Conservation (phyloP, 768 basidiomycete species). For the Psilocybe tampanensis region DNA sequence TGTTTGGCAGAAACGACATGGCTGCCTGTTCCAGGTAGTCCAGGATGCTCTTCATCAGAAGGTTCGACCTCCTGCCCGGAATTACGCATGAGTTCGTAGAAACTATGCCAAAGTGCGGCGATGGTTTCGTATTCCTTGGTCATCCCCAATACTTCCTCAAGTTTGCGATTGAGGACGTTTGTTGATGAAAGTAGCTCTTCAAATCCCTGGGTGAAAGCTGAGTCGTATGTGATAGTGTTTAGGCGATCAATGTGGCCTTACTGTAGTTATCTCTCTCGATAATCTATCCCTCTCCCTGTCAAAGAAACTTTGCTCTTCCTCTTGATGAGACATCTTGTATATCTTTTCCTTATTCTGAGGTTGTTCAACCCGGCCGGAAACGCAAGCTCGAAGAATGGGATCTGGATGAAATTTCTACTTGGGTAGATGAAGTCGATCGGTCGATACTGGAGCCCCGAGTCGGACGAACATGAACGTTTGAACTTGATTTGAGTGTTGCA, state of each 20-base stretch:
- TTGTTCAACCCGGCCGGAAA: too few species aligned
- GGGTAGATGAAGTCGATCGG: too few species aligned
- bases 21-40: constrained; percentile 75
- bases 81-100: constrained; percentile 74
- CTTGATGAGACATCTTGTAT: constrained; percentile 38
- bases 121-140: constrained; percentile 92
- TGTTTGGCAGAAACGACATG: constrained; percentile 48
- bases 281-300: constrained; percentile 80
- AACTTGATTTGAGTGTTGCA: too few species aligned
- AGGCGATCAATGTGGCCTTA: constrained; percentile 26
- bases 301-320: constrained; percentile 66
- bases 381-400: too few species aligned
- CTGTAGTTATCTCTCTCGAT: constrained; percentile 72
- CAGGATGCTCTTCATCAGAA: constrained; percentile 35
- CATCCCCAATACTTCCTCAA: constrained; percentile 92
- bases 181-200: constrained; percentile 85
- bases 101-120: constrained; percentile 81
- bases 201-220: constrained; percentile 57
- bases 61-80: constrained; percentile 37
- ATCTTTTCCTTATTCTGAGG: too few species aligned
- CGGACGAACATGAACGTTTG: too few species aligned
- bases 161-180: constrained; percentile 85
- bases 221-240: background rate
- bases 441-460: too few species aligned
- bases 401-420: too few species aligned